Base-by-base conservation (phyloP, 2,329 filamentous ascomycete species). In the Neurospora sp. region DNA sequence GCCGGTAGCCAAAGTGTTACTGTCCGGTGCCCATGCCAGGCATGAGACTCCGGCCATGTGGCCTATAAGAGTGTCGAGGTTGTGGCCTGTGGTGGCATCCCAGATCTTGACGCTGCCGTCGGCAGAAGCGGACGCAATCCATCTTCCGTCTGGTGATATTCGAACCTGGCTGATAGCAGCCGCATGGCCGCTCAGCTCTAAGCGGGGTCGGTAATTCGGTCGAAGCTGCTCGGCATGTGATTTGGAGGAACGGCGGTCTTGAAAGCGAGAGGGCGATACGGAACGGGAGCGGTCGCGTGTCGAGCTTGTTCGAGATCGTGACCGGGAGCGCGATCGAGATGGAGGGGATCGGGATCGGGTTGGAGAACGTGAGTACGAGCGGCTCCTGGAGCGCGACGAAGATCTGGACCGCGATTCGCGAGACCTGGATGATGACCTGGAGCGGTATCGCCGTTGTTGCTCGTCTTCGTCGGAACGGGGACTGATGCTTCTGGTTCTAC, bases 11-110 rank as follows among this genome's bases (percentile, higher is more conserved):
- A 99, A 86, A 2, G 92, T 93, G 75, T 90, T 90, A 72, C 91
- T 93, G 79, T 98, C 93, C 0, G 95, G 94, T 71, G 91, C 91
- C 96, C 96, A 99, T n/a, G 94, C 90, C 67, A 99, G 86, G 46
- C 93, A 95, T 39, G 92, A 97, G 19, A 99, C 89, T 72, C 96
- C 96, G 0, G 95, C 94, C 78, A 97, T 87, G 81, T 99, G 96
- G 7, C 94, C 96, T 76, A 97, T 92, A 33, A 99, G 88, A 0
- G 93, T 97, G 76, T 97, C 92, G 78, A 95, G 88, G 72, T 96
- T 90, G 70, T 85, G 86, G 67, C 94, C 95, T 0, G 91, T 94
- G 0, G 81, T 79, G 1, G 92, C 89, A 78, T 94, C 89, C 94
- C 96, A 99, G 71, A 98, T 90, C 80, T 96, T 97, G 77, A 97